Evolutionary conservation across 2,329 filamentous ascomycete species (phyloP).

Genomic region (Fusarium nisikadoi): DNA sequence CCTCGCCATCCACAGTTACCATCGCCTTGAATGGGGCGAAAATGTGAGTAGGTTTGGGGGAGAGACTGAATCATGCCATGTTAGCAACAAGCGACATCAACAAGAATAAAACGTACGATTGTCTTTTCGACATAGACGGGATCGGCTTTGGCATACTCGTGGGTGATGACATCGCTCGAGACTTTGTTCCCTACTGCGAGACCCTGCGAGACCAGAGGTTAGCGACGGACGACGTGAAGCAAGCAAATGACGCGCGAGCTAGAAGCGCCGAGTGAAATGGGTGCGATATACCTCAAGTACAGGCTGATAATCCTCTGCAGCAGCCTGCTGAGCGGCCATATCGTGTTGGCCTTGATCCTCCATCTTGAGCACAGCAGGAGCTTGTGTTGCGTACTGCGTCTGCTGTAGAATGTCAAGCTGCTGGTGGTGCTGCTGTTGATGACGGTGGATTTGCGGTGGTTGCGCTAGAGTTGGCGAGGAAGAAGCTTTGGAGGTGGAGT

Average conservation of each 20-base stretch:
- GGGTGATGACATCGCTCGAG: conserved; percentile 79
- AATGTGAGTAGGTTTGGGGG: conserved; percentile 85
- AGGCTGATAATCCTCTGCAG: conserved; percentile 68
- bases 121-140: conserved; percentile 88
- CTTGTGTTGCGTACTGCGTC: conserved; percentile 25
- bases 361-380: conserved; percentile 44
- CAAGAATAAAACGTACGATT: conserved; percentile 67
- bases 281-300: conserved; percentile 61
- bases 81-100: conserved; percentile 25
- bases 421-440: conserved; percentile 7
- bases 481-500: conserved; percentile 30
- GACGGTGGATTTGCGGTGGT: conserved; percentile 20
- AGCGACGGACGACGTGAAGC: conserved; percentile 10
- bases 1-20: conserved; percentile 98
- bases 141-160: conserved; percentile 90
- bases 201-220: conserved; percentile 67
- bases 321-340: conserved; percentile 68
- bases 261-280: background rate
- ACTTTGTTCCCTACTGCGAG: conserved; percentile 83
- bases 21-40: conserved; percentile 88
- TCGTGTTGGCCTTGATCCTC: conserved; percentile 53
- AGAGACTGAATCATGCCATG: conserved; percentile 67
- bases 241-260: conserved; percentile 18
- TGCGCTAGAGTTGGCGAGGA: conserved; percentile 33
- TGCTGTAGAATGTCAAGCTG: conserved; percentile 28